These are phyloP conservation scores for Colletotrichum camelliae DNA, from an alignment of 2,329 filamentous ascomycete species.

Conservation along the genomic window DNA sequence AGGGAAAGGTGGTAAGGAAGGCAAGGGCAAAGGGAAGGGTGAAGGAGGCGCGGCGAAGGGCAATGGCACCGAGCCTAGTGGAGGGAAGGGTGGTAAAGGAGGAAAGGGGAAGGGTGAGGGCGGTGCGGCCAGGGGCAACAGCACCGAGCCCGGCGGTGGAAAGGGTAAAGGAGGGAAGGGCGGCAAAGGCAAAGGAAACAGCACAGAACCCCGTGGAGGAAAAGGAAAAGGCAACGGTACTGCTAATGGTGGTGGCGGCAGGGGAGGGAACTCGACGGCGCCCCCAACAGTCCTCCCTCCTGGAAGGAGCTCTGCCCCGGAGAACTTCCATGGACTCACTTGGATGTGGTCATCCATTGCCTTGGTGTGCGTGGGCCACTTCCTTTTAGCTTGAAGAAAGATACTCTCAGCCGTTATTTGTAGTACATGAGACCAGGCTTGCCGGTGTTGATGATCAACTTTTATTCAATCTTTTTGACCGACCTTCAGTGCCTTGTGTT, in stretches of 20 bases:
- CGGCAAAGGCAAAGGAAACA: background rate
- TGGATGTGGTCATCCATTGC: background rate
- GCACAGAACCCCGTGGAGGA: background rate
- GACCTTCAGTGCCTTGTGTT: background rate
- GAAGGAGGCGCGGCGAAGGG: background rate
- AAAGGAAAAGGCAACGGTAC: background rate
- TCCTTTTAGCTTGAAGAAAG: background rate
- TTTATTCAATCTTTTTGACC: background rate
- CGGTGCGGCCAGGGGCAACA: background rate
- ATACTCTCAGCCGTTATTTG: background rate
- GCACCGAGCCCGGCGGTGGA: background rate
- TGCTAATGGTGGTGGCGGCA: background rate
- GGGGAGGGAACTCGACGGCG: background rate
- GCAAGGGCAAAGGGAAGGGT: background rate
- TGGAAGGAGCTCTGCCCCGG: background rate
- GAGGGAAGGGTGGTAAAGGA: background rate
- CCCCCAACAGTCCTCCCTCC: background rate
- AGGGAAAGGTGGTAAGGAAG: background rate
- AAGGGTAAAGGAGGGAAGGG: background rate
- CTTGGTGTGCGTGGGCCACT: slow-evolving; percentile 5
- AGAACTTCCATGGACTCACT: background rate
- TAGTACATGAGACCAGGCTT: background rate
- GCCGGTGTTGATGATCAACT: background rate
- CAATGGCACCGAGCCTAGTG: background rate
- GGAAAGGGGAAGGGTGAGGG: background rate